A percentile compares a stretch with the other conserved stretches of the same genome.
Conservation (phyloP, 2,329 filamentous ascomycete species). For the Torrubiellomyces zombiae region DNA sequence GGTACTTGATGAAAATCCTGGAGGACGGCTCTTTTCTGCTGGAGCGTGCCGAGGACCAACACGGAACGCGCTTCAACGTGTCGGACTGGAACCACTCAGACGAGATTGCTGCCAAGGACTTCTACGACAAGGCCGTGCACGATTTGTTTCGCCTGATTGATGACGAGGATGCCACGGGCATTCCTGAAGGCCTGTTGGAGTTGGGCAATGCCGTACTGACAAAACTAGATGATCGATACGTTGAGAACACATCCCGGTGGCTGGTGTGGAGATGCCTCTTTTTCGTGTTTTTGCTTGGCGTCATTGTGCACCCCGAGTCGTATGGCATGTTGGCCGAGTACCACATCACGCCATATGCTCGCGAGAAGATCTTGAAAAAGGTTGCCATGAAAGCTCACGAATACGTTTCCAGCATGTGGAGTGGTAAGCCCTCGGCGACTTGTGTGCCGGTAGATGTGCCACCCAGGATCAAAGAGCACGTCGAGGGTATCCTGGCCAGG, state of each 20-base stretch:
- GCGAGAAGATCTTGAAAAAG: constrained; percentile 65
- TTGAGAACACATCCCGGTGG: constrained; percentile 63
- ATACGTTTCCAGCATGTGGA: constrained; percentile 66
- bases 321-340: constrained; percentile 69
- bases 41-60: constrained; percentile 67
- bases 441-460: constrained; percentile 30
- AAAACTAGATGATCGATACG: constrained; percentile 55
- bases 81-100: constrained; percentile 62
- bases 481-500: constrained; percentile 53
- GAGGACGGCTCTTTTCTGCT: constrained; percentile 85
- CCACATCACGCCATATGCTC: constrained; percentile 79
- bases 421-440: constrained; percentile 42
- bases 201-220: constrained; percentile 70
- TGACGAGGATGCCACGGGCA: constrained; percentile 66
- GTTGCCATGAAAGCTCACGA: constrained; percentile 68
- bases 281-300: constrained; percentile 66
- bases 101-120: constrained; percentile 69
- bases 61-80: constrained; percentile 53
- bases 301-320: constrained; percentile 78
- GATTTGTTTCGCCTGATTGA: constrained; percentile 75
- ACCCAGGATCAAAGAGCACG: constrained; percentile 46
- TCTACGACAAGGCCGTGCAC: constrained; percentile 68
- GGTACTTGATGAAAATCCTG: constrained; percentile 86
- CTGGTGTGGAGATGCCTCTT: constrained; percentile 88
- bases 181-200: constrained; percentile 71